phyloP scores from a whole-genome alignment of 2,329 filamentous ascomycete species.

The Colletotrichum incanum region DNA sequence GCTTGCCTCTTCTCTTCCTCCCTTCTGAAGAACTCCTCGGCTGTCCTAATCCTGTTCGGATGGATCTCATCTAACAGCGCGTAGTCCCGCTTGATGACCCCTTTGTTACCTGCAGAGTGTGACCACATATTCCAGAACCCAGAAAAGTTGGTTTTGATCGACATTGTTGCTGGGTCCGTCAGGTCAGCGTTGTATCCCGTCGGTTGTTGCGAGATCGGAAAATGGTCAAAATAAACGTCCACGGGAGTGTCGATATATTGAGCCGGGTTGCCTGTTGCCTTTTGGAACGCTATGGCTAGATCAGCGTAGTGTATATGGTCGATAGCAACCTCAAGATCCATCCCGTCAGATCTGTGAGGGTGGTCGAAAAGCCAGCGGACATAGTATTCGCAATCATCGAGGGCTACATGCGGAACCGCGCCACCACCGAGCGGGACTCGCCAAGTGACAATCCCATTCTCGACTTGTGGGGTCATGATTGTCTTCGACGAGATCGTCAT shows the following conservation, averaged over 20 bases:
- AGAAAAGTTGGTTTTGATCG: constrained; percentile 63
- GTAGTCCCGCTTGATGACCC: constrained; percentile 63
- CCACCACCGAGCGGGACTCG: constrained; percentile 58
- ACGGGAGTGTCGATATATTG: constrained; percentile 55
- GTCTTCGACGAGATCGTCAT: constrained; percentile 57
- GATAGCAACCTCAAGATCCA: constrained; percentile 62
- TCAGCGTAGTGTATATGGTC: constrained; percentile 58
- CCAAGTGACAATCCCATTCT: constrained; percentile 60
- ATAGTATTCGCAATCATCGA: constrained; percentile 64
- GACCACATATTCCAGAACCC: constrained; percentile 66
- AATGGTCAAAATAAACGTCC: constrained; percentile 52
- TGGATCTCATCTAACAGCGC: constrained; percentile 66
- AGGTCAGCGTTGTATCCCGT: constrained; percentile 56
- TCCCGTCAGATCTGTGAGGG: constrained; percentile 57
- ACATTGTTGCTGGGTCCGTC: constrained; percentile 52
- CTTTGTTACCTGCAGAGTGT: constrained; percentile 57
- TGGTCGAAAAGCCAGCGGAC: constrained; percentile 66
- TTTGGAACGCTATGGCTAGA: constrained; percentile 58
- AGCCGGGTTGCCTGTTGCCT: constrained; percentile 60
- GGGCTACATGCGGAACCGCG: constrained; percentile 58
- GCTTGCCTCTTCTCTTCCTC: constrained; percentile 54
- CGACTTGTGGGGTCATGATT: constrained; percentile 57
- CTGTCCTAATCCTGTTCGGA: constrained; percentile 62
- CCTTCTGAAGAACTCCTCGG: constrained; percentile 63
- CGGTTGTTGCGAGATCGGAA: constrained; percentile 29